Conservation (phyloP, 2,329 filamentous ascomycete species). For the Myriosclerotinia curreyana region DNA sequence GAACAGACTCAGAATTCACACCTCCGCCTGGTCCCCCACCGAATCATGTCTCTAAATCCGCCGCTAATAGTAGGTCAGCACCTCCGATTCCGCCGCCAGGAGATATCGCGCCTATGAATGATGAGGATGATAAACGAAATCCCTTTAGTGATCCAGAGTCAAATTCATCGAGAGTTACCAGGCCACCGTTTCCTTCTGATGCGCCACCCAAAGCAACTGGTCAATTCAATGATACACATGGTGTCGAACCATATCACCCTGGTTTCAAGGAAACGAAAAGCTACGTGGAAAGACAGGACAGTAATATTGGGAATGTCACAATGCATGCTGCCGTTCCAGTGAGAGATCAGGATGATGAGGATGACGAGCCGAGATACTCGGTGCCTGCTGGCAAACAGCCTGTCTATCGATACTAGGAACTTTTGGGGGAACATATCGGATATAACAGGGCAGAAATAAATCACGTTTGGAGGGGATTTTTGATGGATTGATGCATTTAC, state of each 20-base stretch:
- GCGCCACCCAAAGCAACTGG: slow-evolving; percentile 27
- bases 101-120: slow-evolving; percentile 33
- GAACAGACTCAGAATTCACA: slow-evolving; percentile 28
- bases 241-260: slow-evolving; percentile 40
- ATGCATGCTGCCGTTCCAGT: slow-evolving; percentile 35
- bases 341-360: slow-evolving; percentile 24
- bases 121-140: slow-evolving; percentile 31
- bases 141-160: slow-evolving; percentile 36
- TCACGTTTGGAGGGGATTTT: neutral
- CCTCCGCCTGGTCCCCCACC: slow-evolving; percentile 29
- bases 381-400: slow-evolving; percentile 28
- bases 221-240: slow-evolving; percentile 36
- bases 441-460: neutral
- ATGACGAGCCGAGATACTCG: slow-evolving; percentile 26
- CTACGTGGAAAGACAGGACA: slow-evolving; percentile 35
- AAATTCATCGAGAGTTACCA: slow-evolving; percentile 16
- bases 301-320: slow-evolving; percentile 27
- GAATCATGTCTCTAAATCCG: slow-evolving; percentile 18
- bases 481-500: slow-evolving; percentile 10
- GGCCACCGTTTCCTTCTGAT: slow-evolving; percentile 34
- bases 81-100: slow-evolving; percentile 36
- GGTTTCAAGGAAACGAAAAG: slow-evolving; percentile 36
- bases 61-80: slow-evolving; percentile 6
- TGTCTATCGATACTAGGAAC: slow-evolving; percentile 34
- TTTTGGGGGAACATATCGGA: neutral